phyloP scores from a whole-genome alignment of 495 filamentous ascomycete species.

The Penicillium pancosmium region DNA sequence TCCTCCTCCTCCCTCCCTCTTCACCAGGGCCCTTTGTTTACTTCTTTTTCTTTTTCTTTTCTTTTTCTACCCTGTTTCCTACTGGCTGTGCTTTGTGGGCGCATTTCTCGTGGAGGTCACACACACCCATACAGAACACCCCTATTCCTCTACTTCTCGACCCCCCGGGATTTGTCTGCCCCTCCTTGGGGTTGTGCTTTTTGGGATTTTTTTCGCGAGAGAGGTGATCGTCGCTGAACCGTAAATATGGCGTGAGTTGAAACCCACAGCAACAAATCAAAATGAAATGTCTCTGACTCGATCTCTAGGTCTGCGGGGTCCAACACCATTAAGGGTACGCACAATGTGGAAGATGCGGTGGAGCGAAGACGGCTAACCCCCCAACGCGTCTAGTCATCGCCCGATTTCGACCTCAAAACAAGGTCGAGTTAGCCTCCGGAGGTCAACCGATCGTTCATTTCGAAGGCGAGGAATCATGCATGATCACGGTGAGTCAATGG shows the following conservation, averaged over 20 bases:
- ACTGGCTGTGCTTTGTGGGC: neutral
- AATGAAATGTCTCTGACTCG: slow-evolving; percentile 11
- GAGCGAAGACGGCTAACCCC: slow-evolving; percentile 19
- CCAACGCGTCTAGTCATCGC: slow-evolving; percentile 69
- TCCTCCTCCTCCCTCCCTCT: slow-evolving; percentile 1
- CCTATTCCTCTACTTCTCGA: slow-evolving; percentile 12
- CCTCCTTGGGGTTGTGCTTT: slow-evolving; percentile 30
- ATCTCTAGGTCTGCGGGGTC: slow-evolving; percentile 40
- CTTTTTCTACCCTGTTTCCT: slow-evolving; percentile 5
- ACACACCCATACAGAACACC: neutral
- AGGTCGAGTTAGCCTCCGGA: slow-evolving; percentile 83
- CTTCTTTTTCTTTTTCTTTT: slow-evolving; percentile 9
- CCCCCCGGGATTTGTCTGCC: slow-evolving; percentile 26
- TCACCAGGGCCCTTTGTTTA: slow-evolving; percentile 4
- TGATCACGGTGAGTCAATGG: slow-evolving; percentile 65
- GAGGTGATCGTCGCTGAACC: neutral
- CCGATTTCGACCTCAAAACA: slow-evolving; percentile 96
- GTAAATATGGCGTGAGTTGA: slow-evolving; percentile 54
- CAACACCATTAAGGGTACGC: slow-evolving; percentile 75
- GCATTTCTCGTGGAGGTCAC: slow-evolving; percentile 2
- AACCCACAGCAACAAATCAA: neutral
- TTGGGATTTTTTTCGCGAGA: slow-evolving; percentile 5
- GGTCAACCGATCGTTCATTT: slow-evolving; percentile 91
- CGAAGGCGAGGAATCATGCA: slow-evolving; percentile 86
- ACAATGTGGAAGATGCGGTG: slow-evolving; percentile 18